A percentile compares a stretch with the other conserved stretches of the same genome.
phyloP scores from a whole-genome alignment of 306 rosid species.

The Luffa acutangula region DNA sequence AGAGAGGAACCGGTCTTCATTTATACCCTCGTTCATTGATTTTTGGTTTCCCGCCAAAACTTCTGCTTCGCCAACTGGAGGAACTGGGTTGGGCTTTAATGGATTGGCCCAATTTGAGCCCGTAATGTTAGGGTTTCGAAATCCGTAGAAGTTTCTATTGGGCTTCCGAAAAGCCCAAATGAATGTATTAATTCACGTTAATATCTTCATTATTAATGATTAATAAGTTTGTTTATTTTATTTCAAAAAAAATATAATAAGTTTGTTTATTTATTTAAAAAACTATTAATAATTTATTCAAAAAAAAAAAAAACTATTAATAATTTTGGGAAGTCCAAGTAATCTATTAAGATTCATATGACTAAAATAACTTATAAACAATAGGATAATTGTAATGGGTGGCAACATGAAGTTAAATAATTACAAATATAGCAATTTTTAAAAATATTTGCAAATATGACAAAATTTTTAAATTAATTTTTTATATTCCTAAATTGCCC shows the following conservation, averaged over 20 bases:
- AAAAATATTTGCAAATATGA: too few relatives aligned
- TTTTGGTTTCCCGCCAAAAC: conserved; percentile 5
- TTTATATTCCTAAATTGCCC: too few relatives aligned
- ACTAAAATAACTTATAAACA: neutral
- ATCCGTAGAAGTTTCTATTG: neutral
- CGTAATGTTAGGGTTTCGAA: neutral
- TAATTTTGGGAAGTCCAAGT: neutral
- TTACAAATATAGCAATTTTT: too few relatives aligned
- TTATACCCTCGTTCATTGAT: neutral
- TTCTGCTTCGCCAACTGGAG: neutral
- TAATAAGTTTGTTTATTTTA: too few relatives aligned
- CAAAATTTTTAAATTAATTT: too few relatives aligned
- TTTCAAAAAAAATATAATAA: too few relatives aligned
- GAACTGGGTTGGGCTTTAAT: neutral
- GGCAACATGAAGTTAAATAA: too few relatives aligned
- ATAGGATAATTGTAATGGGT: too few relatives aligned
- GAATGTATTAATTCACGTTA: neutral
- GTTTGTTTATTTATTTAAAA: too few relatives aligned
- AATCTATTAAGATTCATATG: neutral
- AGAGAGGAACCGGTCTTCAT: neutral
- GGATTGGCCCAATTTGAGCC: neutral
- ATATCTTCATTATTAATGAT: neutral
- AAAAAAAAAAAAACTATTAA: too few relatives aligned
- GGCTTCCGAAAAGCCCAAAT: neutral
- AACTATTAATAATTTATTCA: too few relatives aligned